A percentile compares a stretch with the other conserved stretches of the same genome.
These are phyloP conservation scores for Pyrus bretschneideri DNA, from an alignment of 306 rosid genomes.

Conservation along the genomic window DNA sequence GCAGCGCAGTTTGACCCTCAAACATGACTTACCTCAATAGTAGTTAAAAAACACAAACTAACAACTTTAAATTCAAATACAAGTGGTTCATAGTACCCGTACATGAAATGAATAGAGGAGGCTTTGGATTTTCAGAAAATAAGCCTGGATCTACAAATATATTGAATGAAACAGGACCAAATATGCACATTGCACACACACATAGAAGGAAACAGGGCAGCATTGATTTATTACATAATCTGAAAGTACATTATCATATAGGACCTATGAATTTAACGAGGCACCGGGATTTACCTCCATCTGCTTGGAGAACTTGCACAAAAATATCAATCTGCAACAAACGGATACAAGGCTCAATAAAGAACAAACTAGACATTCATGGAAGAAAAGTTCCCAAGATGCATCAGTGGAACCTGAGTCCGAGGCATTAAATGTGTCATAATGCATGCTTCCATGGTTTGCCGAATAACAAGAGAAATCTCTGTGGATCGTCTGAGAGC, in stretches of 20 bases:
- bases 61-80: neutral
- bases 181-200: neutral
- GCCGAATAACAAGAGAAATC: constrained; percentile 84
- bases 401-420: constrained; percentile 57
- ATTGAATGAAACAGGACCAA: neutral
- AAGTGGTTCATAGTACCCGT: neutral
- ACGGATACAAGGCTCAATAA: constrained; percentile 14
- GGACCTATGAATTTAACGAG: neutral
- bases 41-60: neutral
- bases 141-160: neutral
- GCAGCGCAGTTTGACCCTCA: neutral
- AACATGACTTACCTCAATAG: neutral
- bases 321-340: constrained; percentile 73
- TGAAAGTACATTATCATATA: neutral
- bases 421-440: constrained; percentile 83
- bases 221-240: neutral
- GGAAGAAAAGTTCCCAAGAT: constrained; percentile 19
- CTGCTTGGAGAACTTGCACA: constrained; percentile 94
- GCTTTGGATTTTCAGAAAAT: neutral
- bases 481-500: constrained; percentile 78
- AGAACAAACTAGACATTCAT: neutral
- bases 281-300: constrained; percentile 57
- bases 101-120: neutral
- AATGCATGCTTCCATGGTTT: constrained; percentile 85
- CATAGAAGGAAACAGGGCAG: neutral